Base-by-base conservation (phyloP, 2,329 filamentous ascomycete species). In the Penicillium sp. region DNA sequence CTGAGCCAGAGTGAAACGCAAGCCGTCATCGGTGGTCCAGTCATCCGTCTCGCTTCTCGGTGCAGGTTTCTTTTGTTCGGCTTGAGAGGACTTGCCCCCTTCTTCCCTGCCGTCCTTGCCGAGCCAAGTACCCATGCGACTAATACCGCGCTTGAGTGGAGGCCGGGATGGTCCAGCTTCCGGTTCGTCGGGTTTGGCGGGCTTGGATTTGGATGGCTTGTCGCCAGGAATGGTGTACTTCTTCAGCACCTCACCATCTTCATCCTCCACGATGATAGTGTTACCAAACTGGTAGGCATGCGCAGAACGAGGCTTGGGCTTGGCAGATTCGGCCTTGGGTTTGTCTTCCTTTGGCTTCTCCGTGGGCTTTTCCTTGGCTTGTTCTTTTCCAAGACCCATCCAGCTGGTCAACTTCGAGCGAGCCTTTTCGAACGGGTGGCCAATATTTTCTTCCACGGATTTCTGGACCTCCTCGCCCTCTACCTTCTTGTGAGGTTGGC, bases 231-330 rank as follows among this genome's bases (percentile, higher is more conserved):
- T 83, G 42, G 82, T 81, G 64, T 84, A 85, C 61, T 83, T 85
- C 72, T 84, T 85, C 68, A 86, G 76, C 24, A 86, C 82, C 65
- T 86, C 82, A 24, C 82, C 82, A 57, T 85, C 81, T 61, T 84
- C 82, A 57, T 86, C 82, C 63, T 86, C 82, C 13, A 86, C 81
- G 63, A 86, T 86, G 57, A 86, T 83, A n/a, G 82, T 86, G 59
- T 84, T 84, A 44, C 82, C 82, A 57, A 84, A 85, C 54, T 85
- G 82, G 60, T 85, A 86, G 1, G 82, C 82, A 50, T 82, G 79
- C 32, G 82, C 82, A 38, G 82, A 81, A 25, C 81, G 81, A 24
- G 45, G 48, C 44, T 59, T 59, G 9, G 58, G 53, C 46, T 66
- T 65, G 12, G 55, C 41, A 6, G 51, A 33, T 20, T 56, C 61